Conservation (phyloP, 2,329 filamentous ascomycete species). For the Albophoma yamanashiensis region DNA sequence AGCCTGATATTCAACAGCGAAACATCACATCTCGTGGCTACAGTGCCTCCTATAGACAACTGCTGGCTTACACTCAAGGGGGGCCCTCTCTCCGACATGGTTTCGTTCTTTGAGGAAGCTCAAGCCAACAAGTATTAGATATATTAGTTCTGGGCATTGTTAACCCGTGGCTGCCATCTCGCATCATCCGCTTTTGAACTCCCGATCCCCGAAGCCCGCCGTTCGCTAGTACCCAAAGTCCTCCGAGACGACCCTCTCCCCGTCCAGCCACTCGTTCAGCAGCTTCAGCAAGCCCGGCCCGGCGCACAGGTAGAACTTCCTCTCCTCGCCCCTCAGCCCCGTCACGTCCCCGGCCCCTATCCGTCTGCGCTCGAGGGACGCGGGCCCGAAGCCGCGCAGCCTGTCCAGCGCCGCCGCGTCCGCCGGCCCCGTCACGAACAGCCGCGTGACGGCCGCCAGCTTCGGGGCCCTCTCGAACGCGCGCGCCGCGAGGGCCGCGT, state of each 20-base stretch:
- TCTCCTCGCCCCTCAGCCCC: constrained; percentile 22
- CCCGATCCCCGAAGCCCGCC: not conserved
- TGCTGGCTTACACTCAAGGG: too few species aligned
- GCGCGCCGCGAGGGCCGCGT: constrained; percentile 52
- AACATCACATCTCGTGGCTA: too few species aligned
- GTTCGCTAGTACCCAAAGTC: constrained; percentile 52
- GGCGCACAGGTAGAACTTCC: constrained; percentile 42
- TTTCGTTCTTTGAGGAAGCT: too few species aligned
- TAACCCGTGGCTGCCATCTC: too few species aligned
- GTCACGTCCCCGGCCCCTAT: constrained; percentile 31
- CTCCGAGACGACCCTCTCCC: constrained; percentile 45
- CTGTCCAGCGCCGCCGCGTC: constrained; percentile 23
- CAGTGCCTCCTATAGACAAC: too few species aligned
- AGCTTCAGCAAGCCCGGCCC: constrained; percentile 28
- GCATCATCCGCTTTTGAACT: not conserved
- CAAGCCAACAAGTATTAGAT: too few species aligned
- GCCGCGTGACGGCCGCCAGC: constrained; percentile 37
- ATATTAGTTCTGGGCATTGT: too few species aligned
- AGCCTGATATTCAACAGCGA: too few species aligned
- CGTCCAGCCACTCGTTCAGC: constrained; percentile 40
- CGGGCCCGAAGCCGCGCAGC: constrained; percentile 21
- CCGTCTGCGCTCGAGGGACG: constrained; percentile 23
- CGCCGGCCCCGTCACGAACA: constrained; percentile 54
- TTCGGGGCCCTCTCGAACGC: constrained; percentile 39
- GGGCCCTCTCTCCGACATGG: too few species aligned